Percentiles rank a stretch among this genome's conserved stretches.
These are phyloP conservation scores for Ceratobasidium sp. DNA, from an alignment of 1,284 basidiomycete species.

Conservation along the genomic window DNA sequence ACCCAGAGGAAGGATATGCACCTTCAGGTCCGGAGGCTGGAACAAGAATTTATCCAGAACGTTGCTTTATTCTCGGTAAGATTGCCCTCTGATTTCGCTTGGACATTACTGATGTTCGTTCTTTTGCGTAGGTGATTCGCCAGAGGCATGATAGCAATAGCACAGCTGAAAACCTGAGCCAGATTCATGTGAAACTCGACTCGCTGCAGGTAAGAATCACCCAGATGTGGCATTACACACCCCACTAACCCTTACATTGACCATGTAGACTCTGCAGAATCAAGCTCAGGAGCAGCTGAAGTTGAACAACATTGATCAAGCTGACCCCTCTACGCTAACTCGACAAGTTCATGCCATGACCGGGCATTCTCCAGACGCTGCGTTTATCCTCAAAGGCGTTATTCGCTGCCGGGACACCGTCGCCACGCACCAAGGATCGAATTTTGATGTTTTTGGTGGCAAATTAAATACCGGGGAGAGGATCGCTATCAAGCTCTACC, in stretches of 20 bases:
- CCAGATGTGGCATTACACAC: neutral
- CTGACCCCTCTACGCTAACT: neutral
- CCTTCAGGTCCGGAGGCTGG: constrained; percentile 4
- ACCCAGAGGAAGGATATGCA: neutral
- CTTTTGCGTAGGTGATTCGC: neutral
- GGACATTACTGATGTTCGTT: neutral
- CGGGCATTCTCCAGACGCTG: neutral
- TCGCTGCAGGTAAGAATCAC: constrained; percentile 9
- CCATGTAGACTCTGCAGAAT: constrained; percentile 2
- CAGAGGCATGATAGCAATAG: neutral
- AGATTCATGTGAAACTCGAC: neutral
- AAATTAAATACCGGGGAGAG: constrained; percentile 4
- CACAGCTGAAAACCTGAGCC: neutral
- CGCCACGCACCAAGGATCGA: neutral
- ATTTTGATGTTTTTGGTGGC: constrained; percentile 27
- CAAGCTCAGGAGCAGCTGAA: neutral
- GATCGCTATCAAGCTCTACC: constrained; percentile 33
- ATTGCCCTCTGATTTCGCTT: neutral
- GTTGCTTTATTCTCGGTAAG: constrained; percentile 1
- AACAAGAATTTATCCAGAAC: neutral
- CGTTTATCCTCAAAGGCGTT: constrained; percentile 18
- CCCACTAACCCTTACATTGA: neutral
- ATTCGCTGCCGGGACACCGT: constrained; percentile 19
- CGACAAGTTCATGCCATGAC: constrained; percentile 18
- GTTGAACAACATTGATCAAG: constrained; percentile 10